Percentiles rank a stretch among this genome's conserved stretches.
These are phyloP conservation scores for Celoporthe dispersa DNA, from an alignment of 2,329 filamentous ascomycete species.

Conservation along the genomic window DNA sequence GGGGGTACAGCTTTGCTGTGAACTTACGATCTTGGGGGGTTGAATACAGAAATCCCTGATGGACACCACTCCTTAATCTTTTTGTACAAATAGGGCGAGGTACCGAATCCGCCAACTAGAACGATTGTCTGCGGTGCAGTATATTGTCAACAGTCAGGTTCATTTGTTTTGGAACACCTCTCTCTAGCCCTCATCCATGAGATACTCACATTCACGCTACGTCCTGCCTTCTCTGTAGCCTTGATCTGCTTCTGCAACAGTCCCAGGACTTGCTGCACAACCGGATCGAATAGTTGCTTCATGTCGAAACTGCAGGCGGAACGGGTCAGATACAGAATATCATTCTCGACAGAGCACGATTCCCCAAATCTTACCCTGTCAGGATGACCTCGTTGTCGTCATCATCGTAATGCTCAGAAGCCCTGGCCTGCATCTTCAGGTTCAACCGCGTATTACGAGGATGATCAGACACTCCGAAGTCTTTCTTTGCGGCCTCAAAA, in stretches of 20 bases:
- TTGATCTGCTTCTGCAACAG: constrained; percentile 11
- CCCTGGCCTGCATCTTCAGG: constrained; percentile 4
- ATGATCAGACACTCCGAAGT: constrained; percentile 3
- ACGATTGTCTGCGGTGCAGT: constrained; percentile 3
- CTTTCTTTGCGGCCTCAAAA: constrained; percentile 13
- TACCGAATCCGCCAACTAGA: constrained; percentile 14
- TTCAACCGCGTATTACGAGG: constrained; percentile 7
- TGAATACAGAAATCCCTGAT: constrained; percentile 3
- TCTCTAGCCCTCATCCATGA: neutral
- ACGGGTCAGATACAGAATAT: neutral
- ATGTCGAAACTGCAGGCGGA: constrained; percentile 1
- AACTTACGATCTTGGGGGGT: constrained; percentile 3
- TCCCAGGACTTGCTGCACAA: constrained; percentile 4
- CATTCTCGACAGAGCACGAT: neutral
- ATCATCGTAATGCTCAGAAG: constrained; percentile 4
- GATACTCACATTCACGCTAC: constrained; percentile 5
- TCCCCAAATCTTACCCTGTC: neutral
- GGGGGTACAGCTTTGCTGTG: too few relatives aligned
- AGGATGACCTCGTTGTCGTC: constrained; percentile 18
- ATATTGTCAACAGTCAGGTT: neutral
- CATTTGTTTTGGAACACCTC: neutral
- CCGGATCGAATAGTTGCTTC: constrained; percentile 11
- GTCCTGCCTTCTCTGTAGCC: constrained; percentile 1
- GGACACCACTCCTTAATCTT: constrained; percentile 9
- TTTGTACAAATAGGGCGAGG: constrained; percentile 6